Base-by-base conservation (phyloP, 345 rosid species). In the Dipteronia dyeriana region DNA sequence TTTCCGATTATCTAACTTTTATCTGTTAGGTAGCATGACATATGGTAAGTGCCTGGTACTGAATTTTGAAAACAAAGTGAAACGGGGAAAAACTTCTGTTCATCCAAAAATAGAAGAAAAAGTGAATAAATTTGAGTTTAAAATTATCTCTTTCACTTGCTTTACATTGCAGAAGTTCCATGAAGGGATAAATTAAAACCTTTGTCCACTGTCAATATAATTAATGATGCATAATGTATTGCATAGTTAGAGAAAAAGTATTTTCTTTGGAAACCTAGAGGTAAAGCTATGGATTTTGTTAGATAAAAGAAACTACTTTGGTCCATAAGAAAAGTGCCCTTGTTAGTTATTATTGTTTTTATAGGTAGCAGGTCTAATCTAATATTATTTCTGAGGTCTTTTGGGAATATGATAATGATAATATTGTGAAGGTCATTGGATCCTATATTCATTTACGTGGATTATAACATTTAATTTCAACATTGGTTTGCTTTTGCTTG, bases 401-500 rank as follows among this genome's bases (percentile, higher is more conserved):
- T 56, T 56, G 61, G 10, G 19, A 8, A 7, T 11, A 49, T 49
- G 53, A 34, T 4, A 41, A 1, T 49, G 53, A 12, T 49, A 49
- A 49, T 49, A 49, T 49, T 2, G 12, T 49, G 16, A 14, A 49
- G 16, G 16, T 11, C 53, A 41, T 49, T 49, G 16, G 13, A 49
- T 49, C 53, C 13, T 49, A 49, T 49, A 49, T 57, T 57, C 62
- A 19, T 1, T 60, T 60, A 60, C 9, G 82, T 91, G 59, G 79
- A 88, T 78, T 91, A 96, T 73, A 78, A 79, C 80, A 86, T 88
- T 75, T 96, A 88, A 71, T 77, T 82, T 49, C 77, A 83, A 64
- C 93, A 91, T 90, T 91, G 92, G 80, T 84, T 86, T 29, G 2
- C 31, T n/a, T 29, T 31, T 34, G 38, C 38, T 34, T 34, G 81